Percentiles rank a stretch among this genome's conserved stretches.
phyloP scores from a whole-genome alignment of 208 protist genomes.

The Endotrypanum monterogeii region DNA sequence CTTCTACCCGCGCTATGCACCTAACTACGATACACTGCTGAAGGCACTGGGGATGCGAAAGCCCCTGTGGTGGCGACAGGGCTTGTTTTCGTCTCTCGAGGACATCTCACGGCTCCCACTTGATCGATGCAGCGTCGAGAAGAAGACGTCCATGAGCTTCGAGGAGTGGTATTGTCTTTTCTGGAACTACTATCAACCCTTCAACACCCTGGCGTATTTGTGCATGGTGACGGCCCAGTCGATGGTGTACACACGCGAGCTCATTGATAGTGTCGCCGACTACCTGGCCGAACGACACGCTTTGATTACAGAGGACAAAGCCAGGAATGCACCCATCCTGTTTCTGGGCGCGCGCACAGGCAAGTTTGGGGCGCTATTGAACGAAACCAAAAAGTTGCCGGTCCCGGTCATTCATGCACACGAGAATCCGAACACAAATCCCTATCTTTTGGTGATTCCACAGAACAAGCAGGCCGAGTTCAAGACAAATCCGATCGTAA shows the following conservation, averaged over 20 bases:
- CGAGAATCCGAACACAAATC: constrained; percentile 87
- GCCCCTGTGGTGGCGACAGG: constrained; percentile 74
- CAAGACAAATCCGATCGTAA: constrained; percentile 79
- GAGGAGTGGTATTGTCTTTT: constrained; percentile 90
- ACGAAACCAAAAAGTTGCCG: constrained; percentile 73
- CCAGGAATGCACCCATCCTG: constrained; percentile 81
- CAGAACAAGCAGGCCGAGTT: constrained; percentile 79
- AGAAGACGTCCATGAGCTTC: constrained; percentile 64
- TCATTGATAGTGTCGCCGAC: constrained; percentile 73
- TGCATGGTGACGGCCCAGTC: constrained; percentile 82
- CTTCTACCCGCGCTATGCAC: constrained; percentile 82
- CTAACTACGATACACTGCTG: constrained; percentile 56
- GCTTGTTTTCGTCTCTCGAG: constrained; percentile 68
- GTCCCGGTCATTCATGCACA: constrained; percentile 80
- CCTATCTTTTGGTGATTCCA: constrained; percentile 86
- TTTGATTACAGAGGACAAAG: constrained; percentile 60
- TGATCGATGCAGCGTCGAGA: constrained; percentile 68
- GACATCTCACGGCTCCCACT: constrained; percentile 87
- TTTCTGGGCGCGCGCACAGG: constrained; percentile 77
- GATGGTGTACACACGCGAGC: constrained; percentile 64
- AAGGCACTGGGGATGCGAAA: constrained; percentile 56
- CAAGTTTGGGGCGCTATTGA: constrained; percentile 78
- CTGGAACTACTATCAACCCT: constrained; percentile 89
- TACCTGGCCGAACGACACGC: constrained; percentile 78
- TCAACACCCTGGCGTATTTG: constrained; percentile 76